phyloP scores from a whole-genome alignment of 345 rosid genomes.

The Ceriops tagal region DNA sequence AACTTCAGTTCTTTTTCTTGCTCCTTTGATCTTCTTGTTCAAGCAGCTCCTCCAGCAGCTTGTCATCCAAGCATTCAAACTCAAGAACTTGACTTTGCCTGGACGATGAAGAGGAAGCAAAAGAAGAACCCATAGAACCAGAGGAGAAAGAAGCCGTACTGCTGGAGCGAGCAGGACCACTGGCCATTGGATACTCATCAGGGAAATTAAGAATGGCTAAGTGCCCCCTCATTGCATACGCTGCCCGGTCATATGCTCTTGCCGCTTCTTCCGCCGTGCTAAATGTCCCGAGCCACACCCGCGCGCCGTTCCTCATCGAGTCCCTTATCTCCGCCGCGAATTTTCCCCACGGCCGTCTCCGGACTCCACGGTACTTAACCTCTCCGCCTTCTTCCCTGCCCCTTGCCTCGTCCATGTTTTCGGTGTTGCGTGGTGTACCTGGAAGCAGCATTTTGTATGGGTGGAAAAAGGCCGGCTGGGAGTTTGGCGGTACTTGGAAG shows the following conservation, averaged over 20 bases:
- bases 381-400: slow-evolving; percentile 24
- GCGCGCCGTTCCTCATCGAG: slow-evolving; percentile 65
- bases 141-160: slow-evolving; percentile 13
- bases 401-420: slow-evolving; percentile 28
- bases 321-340: slow-evolving; percentile 90
- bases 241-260: slow-evolving; percentile 81
- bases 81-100: slow-evolving; percentile 55
- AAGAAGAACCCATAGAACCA: not conserved
- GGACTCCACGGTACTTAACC: slow-evolving; percentile 64
- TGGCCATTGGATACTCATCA: slow-evolving; percentile 49
- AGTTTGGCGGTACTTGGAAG: slow-evolving; percentile 14
- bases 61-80: slow-evolving; percentile 72
- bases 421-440: slow-evolving; percentile 25
- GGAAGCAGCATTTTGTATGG: slow-evolving; percentile 17
- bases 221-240: slow-evolving; percentile 81
- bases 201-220: slow-evolving; percentile 77
- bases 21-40: slow-evolving; percentile 50
- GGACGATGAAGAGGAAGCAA: slow-evolving; percentile 39
- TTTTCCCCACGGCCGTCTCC: slow-evolving; percentile 89
- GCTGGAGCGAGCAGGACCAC: not conserved
- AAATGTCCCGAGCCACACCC: slow-evolving; percentile 89
- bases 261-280: slow-evolving; percentile 89
- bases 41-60: slow-evolving; percentile 74
- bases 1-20: slow-evolving; percentile 13
- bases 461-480: slow-evolving; percentile 2